Conservation (phyloP, 129 eudicot genomes). For the Apium graveolens region DNA sequence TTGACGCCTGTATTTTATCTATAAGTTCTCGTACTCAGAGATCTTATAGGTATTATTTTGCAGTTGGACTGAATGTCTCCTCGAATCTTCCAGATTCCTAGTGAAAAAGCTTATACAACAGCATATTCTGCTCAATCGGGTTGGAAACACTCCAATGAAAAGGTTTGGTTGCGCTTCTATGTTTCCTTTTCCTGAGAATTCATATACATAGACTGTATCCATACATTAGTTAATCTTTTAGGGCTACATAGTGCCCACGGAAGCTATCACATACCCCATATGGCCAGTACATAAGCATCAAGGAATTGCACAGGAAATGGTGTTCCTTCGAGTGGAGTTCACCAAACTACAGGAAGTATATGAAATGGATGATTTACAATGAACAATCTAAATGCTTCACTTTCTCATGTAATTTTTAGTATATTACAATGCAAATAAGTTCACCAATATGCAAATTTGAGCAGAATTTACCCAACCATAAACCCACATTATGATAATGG, state of each 20-base stretch:
- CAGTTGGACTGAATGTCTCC: constrained; percentile 73
- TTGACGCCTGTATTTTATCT: background rate
- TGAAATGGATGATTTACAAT: constrained; percentile 68
- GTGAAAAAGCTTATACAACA: constrained; percentile 60
- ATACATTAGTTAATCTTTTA: constrained; percentile 30
- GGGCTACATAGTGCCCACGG: constrained; percentile 64
- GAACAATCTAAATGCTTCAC: constrained; percentile 56
- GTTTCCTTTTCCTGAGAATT: constrained; percentile 10
- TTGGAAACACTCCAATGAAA: constrained; percentile 42
- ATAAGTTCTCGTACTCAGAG: background rate
- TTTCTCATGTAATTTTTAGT: constrained; percentile 52
- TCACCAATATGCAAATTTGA: background rate
- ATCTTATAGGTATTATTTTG: constrained; percentile 11
- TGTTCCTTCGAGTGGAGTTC: constrained; percentile 59
- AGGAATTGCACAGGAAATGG: constrained; percentile 52
- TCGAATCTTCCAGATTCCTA: constrained; percentile 51
- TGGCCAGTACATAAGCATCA: constrained; percentile 57
- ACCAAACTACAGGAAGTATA: constrained; percentile 61
- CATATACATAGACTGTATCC: constrained; percentile 13
- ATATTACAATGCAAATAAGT: background rate
- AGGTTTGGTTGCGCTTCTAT: constrained; percentile 16
- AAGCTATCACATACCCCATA: constrained; percentile 51
- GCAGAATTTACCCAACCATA: background rate
- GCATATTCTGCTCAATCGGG: constrained; percentile 69
- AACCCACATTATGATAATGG: background rate